These are phyloP conservation scores for Chaetomidium leptoderma DNA, from an alignment of 495 filamentous ascomycete species.

Conservation along the genomic window DNA sequence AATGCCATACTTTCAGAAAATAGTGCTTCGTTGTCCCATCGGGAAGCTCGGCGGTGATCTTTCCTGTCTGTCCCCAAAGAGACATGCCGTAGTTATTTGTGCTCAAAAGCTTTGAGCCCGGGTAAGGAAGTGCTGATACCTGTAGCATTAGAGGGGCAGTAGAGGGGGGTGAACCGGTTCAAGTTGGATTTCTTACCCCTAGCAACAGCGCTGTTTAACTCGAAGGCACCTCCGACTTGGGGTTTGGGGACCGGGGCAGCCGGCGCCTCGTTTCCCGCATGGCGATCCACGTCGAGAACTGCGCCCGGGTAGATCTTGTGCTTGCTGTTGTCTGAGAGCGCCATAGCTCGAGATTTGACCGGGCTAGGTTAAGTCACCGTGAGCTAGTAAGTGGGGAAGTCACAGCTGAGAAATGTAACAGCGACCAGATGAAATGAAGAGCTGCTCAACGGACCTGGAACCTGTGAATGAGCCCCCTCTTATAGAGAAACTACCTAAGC, in stretches of 20 bases:
- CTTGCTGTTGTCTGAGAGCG: not conserved
- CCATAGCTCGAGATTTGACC: not conserved
- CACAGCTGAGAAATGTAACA: not conserved
- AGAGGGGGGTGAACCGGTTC: not conserved
- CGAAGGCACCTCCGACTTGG: constrained; percentile 1
- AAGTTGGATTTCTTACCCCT: not conserved
- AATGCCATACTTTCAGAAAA: constrained; percentile 9
- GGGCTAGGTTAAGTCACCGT: not conserved
- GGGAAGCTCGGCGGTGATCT: constrained; percentile 7
- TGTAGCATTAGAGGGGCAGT: not conserved
- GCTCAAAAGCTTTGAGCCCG: constrained; percentile 2
- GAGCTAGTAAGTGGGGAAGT: too few relatives aligned
- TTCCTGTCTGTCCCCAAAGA: constrained; percentile 14
- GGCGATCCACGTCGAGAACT: constrained; percentile 13
- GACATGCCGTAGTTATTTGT: constrained; percentile 12
- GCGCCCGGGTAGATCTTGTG: not conserved
- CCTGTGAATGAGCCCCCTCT: not conserved
- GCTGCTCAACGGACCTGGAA: not conserved
- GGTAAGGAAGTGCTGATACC: not conserved
- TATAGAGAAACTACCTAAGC: not conserved
- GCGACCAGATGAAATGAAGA: not conserved
- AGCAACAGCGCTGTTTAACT: constrained; percentile 7
- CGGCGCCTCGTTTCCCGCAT: constrained; percentile 10
- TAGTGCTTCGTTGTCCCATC: not conserved
- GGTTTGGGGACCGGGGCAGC: constrained; percentile 10